Conservation (phyloP, 2,329 filamentous ascomycete species). For the Talaromyces atroroseus region DNA sequence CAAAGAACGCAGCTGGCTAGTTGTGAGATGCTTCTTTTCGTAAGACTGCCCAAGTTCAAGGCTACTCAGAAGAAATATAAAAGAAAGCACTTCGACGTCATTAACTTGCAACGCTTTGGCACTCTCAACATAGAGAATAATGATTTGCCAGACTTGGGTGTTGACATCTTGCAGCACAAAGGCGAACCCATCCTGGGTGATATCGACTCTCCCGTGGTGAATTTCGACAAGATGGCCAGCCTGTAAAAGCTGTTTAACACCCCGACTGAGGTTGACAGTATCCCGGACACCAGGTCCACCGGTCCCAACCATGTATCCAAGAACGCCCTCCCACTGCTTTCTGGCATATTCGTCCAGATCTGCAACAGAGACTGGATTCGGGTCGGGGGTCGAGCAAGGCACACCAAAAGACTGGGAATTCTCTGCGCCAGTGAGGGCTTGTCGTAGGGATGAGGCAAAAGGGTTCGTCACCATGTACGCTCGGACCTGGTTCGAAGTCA, state of each 20-base stretch:
- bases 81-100: conserved; percentile 87
- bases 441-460: conserved; percentile 76
- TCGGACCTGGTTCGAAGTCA: conserved; percentile 55
- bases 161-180: conserved; percentile 94
- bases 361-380: conserved; percentile 59
- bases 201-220: conserved; percentile 54
- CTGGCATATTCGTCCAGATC: conserved; percentile 82
- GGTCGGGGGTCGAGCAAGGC: conserved; percentile 61
- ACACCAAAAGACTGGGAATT: conserved; percentile 86
- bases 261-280: conserved; percentile 56
- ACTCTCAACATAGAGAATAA: conserved; percentile 88
- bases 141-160: conserved; percentile 91
- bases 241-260: conserved; percentile 78
- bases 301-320: conserved; percentile 82
- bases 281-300: conserved; percentile 44
- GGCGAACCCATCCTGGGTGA: conserved; percentile 89
- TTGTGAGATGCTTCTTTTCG: conserved; percentile 74
- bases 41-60: conserved; percentile 90
- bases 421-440: conserved; percentile 82
- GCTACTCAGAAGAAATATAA: conserved; percentile 90
- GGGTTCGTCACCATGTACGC: conserved; percentile 73
- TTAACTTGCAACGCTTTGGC: conserved; percentile 72
- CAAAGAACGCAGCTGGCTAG: conserved; percentile 82
- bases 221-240: conserved; percentile 73
- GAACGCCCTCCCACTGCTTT: conserved; percentile 88